A percentile compares a stretch with the other conserved stretches of the same genome.
These are phyloP conservation scores for Chlorokybus atmophyticus DNA, from an alignment of 139 green algal species.

Conservation along the genomic window DNA sequence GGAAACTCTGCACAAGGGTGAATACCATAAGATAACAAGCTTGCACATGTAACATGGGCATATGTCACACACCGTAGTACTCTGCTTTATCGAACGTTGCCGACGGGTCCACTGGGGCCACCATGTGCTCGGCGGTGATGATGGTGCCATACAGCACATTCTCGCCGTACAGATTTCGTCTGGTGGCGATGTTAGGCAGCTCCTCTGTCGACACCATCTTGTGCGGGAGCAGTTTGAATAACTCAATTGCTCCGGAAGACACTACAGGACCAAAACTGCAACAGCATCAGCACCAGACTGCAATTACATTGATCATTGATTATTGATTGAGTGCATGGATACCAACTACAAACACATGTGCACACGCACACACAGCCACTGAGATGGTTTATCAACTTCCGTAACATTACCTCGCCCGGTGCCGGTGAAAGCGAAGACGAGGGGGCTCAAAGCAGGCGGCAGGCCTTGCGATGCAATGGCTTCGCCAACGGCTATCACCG, in stretches of 20 bases:
- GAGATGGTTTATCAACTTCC: too few relatives aligned
- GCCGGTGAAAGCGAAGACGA: conserved; percentile 21
- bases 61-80: too few relatives aligned
- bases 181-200: conserved; percentile 10
- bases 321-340: too few relatives aligned
- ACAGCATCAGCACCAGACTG: neutral
- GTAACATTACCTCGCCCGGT: conserved; percentile 21
- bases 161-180: too few relatives aligned
- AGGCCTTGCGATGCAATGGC: conserved; percentile 7
- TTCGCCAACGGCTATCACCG: conserved; percentile 14
- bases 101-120: conserved; percentile 4
- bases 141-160: conserved; percentile 21
- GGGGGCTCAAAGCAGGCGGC: conserved; percentile 8
- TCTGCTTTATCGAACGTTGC: conserved; percentile 21
- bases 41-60: too few relatives aligned
- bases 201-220: conserved; percentile 6
- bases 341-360: too few relatives aligned
- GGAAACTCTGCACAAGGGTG: too few relatives aligned
- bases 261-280: conserved; percentile 1
- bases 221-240: conserved; percentile 21
- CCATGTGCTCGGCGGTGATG: conserved; percentile 13
- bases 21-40: too few relatives aligned
- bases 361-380: too few relatives aligned
- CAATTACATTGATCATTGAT: too few relatives aligned
- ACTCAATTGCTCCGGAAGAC: conserved; percentile 13